Evolutionary conservation across 2,329 filamentous ascomycete genomes (phyloP).

Genomic region (Nigrospora osmanthi): DNA sequence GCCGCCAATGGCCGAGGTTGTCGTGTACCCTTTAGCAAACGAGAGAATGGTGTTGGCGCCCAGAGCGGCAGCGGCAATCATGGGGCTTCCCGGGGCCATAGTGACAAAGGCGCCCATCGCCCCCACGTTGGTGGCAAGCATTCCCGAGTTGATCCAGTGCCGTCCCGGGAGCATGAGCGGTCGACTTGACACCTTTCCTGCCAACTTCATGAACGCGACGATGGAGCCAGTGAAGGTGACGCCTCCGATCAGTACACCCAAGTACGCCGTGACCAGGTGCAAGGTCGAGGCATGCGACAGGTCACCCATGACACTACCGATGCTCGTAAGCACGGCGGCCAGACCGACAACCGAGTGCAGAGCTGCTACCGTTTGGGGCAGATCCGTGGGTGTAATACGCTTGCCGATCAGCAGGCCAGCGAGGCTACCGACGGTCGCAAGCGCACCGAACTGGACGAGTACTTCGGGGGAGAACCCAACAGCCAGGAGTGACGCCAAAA

Average conservation of each 20-base stretch:
- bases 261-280: slow-evolving; percentile 78
- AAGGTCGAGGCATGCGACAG: slow-evolving; percentile 64
- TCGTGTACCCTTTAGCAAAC: slow-evolving; percentile 82
- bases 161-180: slow-evolving; percentile 66
- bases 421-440: slow-evolving; percentile 65
- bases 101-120: slow-evolving; percentile 81
- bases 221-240: slow-evolving; percentile 89
- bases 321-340: slow-evolving; percentile 80
- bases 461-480: slow-evolving; percentile 76
- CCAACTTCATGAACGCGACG: slow-evolving; percentile 82
- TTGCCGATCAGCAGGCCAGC: slow-evolving; percentile 69
- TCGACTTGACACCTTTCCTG: slow-evolving; percentile 72
- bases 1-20: slow-evolving; percentile 82
- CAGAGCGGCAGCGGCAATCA: slow-evolving; percentile 71
- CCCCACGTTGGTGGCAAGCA: slow-evolving; percentile 69
- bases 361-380: slow-evolving; percentile 84
- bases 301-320: slow-evolving; percentile 75
- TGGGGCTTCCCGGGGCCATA: slow-evolving; percentile 70
- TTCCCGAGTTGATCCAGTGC: slow-evolving; percentile 65
- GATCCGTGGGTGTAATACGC: slow-evolving; percentile 78
- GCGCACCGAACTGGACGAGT: slow-evolving; percentile 68
- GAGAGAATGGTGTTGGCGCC: slow-evolving; percentile 70
- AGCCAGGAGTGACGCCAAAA: slow-evolving; percentile 73
- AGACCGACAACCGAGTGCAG: slow-evolving; percentile 86
- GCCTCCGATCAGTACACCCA: slow-evolving; percentile 79